These are phyloP conservation scores for Ophiostoma sp. DNA, from an alignment of 2,329 filamentous ascomycete genomes.

Conservation along the genomic window DNA sequence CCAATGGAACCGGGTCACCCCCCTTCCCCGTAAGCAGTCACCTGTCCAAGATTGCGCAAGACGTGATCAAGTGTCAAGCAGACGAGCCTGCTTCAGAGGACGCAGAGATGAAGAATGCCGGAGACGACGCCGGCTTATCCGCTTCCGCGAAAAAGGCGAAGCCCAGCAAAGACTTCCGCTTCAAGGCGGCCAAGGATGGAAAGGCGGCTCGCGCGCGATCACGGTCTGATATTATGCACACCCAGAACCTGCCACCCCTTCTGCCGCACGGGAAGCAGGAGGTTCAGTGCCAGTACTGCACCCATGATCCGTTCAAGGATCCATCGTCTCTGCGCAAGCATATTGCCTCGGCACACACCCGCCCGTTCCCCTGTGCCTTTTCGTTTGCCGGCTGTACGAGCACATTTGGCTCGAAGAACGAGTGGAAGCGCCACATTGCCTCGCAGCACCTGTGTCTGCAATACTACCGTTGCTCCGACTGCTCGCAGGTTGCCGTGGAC, in stretches of 20 bases:
- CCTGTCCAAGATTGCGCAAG: constrained; percentile 25
- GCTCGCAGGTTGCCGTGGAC: constrained; percentile 49
- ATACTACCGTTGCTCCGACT: constrained; percentile 60
- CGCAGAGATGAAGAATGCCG: constrained; percentile 15
- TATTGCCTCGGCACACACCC: constrained; percentile 62
- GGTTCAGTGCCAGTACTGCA: constrained; percentile 56
- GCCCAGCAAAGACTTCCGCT: constrained; percentile 22
- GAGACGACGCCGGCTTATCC: not conserved
- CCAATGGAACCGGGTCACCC: constrained; percentile 12
- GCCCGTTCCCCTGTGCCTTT: constrained; percentile 80
- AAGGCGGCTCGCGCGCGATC: constrained; percentile 19
- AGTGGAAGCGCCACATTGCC: constrained; percentile 93
- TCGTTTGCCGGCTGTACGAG: constrained; percentile 76
- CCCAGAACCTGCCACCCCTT: constrained; percentile 20
- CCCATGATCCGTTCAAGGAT: constrained; percentile 61
- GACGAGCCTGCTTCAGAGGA: constrained; percentile 21
- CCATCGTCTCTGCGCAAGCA: constrained; percentile 62
- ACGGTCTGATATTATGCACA: constrained; percentile 17
- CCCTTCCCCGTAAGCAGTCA: constrained; percentile 32
- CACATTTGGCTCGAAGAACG: constrained; percentile 87
- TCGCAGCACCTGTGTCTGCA: constrained; percentile 77
- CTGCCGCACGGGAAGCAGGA: constrained; percentile 49
- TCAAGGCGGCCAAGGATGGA: constrained; percentile 23
- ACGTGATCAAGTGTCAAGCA: constrained; percentile 24
- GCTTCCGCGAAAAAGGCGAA: constrained; percentile 20